A percentile compares a stretch with the other conserved stretches of the same genome.
phyloP scores from a whole-genome alignment of 2,329 filamentous ascomycete species.

The Pseudocercospora musae region DNA sequence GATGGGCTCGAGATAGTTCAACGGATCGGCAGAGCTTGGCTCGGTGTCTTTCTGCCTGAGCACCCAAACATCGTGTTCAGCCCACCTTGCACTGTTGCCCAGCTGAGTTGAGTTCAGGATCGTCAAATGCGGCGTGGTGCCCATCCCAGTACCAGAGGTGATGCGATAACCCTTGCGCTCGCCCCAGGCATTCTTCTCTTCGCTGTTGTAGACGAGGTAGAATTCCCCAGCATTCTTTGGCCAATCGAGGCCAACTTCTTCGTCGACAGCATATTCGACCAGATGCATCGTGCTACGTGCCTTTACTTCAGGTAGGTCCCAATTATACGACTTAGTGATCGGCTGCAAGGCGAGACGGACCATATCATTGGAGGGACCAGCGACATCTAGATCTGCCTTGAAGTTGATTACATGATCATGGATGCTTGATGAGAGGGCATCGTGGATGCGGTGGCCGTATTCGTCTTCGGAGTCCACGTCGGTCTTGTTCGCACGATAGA shows the following conservation, averaged over 20 bases:
- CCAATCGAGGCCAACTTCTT: constrained; percentile 36
- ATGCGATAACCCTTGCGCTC: constrained; percentile 45
- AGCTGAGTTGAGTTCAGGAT: constrained; percentile 49
- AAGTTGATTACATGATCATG: constrained; percentile 42
- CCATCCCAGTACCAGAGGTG: constrained; percentile 35
- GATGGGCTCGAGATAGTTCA: constrained; percentile 45
- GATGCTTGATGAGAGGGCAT: constrained; percentile 38
- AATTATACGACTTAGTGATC: constrained; percentile 29
- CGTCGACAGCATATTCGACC: constrained; percentile 24
- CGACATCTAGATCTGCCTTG: constrained; percentile 42
- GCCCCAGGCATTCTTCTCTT: constrained; percentile 42
- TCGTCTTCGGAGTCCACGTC: constrained; percentile 33
- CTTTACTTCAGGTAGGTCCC: constrained; percentile 31
- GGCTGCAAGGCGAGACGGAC: constrained; percentile 32
- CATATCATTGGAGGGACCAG: constrained; percentile 38
- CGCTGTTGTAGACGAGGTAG: constrained; percentile 41
- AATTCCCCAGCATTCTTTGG: constrained; percentile 39
- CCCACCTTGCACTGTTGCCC: constrained; percentile 48
- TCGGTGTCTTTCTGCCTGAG: constrained; percentile 54
- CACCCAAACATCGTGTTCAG: constrained; percentile 52
- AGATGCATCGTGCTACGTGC: constrained; percentile 35
- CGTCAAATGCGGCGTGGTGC: constrained; percentile 46
- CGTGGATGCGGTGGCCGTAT: constrained; percentile 41
- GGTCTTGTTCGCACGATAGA: constrained; percentile 42
- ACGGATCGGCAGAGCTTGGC: constrained; percentile 44